Percentiles rank a stretch among this genome's conserved stretches.
Evolutionary conservation across 2,329 filamentous ascomycete genomes (phyloP).

Genomic region (Fusarium sororula): DNA sequence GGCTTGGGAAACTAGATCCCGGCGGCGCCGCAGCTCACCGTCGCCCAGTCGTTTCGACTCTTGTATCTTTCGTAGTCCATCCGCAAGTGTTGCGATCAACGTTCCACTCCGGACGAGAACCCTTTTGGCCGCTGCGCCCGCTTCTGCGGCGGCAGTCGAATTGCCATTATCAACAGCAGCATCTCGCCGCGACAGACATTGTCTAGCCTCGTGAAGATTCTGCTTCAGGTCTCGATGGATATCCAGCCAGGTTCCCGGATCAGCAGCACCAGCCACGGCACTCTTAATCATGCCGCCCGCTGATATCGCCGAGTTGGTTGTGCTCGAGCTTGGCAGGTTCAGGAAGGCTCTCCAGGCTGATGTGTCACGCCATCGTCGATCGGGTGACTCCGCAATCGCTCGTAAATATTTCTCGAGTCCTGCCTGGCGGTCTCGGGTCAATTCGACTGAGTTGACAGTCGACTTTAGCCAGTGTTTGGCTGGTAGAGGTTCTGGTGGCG

Average conservation of each 20-base stretch:
- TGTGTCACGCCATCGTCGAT: slow-evolving; percentile 79
- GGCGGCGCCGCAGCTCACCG: slow-evolving; percentile 76
- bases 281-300: slow-evolving; percentile 56
- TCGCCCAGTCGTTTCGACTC: slow-evolving; percentile 69
- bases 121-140: slow-evolving; percentile 78
- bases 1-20: slow-evolving; percentile 75
- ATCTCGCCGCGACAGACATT: slow-evolving; percentile 73
- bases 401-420: slow-evolving; percentile 77
- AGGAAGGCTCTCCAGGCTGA: slow-evolving; percentile 78
- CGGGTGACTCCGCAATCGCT: slow-evolving; percentile 76
- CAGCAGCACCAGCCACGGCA: slow-evolving; percentile 55
- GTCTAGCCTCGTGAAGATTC: slow-evolving; percentile 71
- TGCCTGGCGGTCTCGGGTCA: slow-evolving; percentile 75
- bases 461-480: slow-evolving; percentile 81
- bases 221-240: slow-evolving; percentile 78
- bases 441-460: slow-evolving; percentile 73
- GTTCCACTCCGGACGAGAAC: slow-evolving; percentile 74
- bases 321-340: slow-evolving; percentile 68
- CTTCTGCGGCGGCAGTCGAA: slow-evolving; percentile 62
- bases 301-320: slow-evolving; percentile 58
- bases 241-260: slow-evolving; percentile 79
- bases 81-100: slow-evolving; percentile 69
- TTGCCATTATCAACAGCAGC: slow-evolving; percentile 53
- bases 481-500: slow-evolving; percentile 75
- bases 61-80: slow-evolving; percentile 69